Percentiles rank a stretch among this genome's conserved stretches.
phyloP scores from a whole-genome alignment of 768 basidiomycete genomes.

The Rhodocollybia butyracea region DNA sequence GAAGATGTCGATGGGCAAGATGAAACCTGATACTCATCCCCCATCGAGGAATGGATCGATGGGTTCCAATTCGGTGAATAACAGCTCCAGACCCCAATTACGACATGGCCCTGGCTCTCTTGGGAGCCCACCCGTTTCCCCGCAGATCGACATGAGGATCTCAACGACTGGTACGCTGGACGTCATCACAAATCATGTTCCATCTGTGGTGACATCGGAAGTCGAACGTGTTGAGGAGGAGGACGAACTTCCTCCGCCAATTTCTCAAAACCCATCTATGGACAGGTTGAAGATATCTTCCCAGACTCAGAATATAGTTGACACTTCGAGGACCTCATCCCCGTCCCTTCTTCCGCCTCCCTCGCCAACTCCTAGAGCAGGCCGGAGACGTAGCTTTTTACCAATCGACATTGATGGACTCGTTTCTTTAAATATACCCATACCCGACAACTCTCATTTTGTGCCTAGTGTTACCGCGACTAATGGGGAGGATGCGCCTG shows the following conservation, averaged over 20 bases:
- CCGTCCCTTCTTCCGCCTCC: slow-evolving; percentile 40
- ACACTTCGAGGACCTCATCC: slow-evolving; percentile 15
- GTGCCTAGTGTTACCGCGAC: slow-evolving; percentile 47
- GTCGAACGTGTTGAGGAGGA: background rate
- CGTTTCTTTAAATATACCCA: slow-evolving; percentile 54
- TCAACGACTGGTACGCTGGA: slow-evolving; percentile 68
- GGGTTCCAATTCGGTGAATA: slow-evolving; percentile 1
- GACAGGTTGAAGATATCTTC: slow-evolving; percentile 22
- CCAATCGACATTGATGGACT: slow-evolving; percentile 64
- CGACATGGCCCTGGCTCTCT: slow-evolving; percentile 10
- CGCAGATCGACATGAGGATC: slow-evolving; percentile 68
- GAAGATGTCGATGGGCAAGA: slow-evolving; percentile 98
- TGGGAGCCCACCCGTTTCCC: slow-evolving; percentile 34
- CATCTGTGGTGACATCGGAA: slow-evolving; percentile 11
- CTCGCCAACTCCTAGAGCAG: slow-evolving; percentile 44
- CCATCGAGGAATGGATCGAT: slow-evolving; percentile 15
- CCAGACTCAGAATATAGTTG: background rate
- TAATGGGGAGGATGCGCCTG: slow-evolving; percentile 29
- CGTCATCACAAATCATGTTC: slow-evolving; percentile 34
- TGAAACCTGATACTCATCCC: slow-evolving; percentile 62
- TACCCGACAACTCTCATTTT: slow-evolving; percentile 63
- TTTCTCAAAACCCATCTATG: slow-evolving; percentile 16
- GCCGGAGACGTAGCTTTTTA: slow-evolving; percentile 85
- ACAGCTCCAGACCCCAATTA: slow-evolving; percentile 8
- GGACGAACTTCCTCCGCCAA: background rate